A percentile compares a stretch with the other conserved stretches of the same genome.
Conservation (phyloP, 2,329 filamentous ascomycete genomes). For the Penicillium italicum region DNA sequence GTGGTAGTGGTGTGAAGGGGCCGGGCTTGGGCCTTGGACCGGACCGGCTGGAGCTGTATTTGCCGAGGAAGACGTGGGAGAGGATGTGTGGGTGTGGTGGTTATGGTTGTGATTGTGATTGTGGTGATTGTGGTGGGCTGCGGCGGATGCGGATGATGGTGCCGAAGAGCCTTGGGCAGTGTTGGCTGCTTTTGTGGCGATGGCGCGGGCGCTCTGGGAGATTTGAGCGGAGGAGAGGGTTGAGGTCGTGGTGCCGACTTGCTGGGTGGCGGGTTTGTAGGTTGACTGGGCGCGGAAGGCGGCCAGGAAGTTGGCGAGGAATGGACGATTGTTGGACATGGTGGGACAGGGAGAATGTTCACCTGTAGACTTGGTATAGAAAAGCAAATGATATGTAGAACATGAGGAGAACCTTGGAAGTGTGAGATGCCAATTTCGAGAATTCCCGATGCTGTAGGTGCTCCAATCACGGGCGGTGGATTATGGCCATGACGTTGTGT, state of each 20-base stretch:
- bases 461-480: constrained; percentile 19
- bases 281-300: constrained; percentile 64
- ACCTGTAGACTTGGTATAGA: neutral
- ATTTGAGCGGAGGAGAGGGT: constrained; percentile 42
- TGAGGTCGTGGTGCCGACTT: constrained; percentile 28
- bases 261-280: constrained; percentile 53
- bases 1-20: constrained; percentile 37
- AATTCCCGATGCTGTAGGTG: constrained; percentile 2
- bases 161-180: constrained; percentile 9
- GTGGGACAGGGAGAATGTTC: constrained; percentile 14
- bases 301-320: constrained; percentile 64
- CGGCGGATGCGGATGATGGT: constrained; percentile 2
- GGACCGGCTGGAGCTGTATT: constrained; percentile 2
- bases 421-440: constrained; percentile 14
- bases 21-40: constrained; percentile 29
- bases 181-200: constrained; percentile 44
- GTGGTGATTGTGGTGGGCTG: constrained; percentile 26
- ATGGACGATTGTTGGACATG: constrained; percentile 64
- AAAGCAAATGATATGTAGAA: neutral
- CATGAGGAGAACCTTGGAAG: neutral
- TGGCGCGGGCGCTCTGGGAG: constrained; percentile 44
- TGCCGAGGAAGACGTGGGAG: constrained; percentile 16
- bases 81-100: constrained; percentile 6
- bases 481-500: constrained; percentile 21
- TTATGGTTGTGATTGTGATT: constrained; percentile 30